Evolutionary conservation across 192 early-diverging fungal genomes (phyloP), one percentile per base, ranked within the genome.

Genomic region (Anaeromyces robustus): DNA sequence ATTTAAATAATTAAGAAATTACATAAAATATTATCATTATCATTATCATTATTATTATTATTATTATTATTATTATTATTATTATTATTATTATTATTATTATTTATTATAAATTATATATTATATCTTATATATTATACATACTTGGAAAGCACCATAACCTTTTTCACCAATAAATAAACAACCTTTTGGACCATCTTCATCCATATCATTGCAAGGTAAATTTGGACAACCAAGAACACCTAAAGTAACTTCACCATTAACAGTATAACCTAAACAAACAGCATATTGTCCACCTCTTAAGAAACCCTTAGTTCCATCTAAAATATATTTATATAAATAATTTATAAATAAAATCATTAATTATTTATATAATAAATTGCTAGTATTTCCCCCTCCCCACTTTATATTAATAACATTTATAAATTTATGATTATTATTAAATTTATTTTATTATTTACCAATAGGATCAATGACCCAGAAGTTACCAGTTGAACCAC

Each of bases 251-350:
- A 99, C 96, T 26, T 92, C 83, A 29, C 97, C 96, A 84, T 98
- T 93, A 3, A 94, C 87, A 81, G 98, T 92, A 77, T 98, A 87
- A 26, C 96, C 95, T 31, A 99, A 87, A 82, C 97, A 98, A 5
- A 99, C 96, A 1, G 97, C 96, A 86, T 91, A 99, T 88, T 99
- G 98, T 84, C 95, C 96, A 80, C 97, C 96, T 78, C 98, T 90
- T 84, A 99, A 86, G 83, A 99, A 99, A 29, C 98, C 98, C 85
- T 97, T 98, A 30, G 98, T 99, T n/a, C 98, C 98, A 85, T 99
- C 96, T 85, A 94, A 14, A 14, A 39, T 39, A 14, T 39, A 12
- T 34, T 34, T 34, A 34, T 34, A 12, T 7, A 7, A 34, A 12
- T 34, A 12, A 7, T 7, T 7, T 34, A 34, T 4, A 12, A 12